phyloP scores from a whole-genome alignment of 768 basidiomycete species.

The Floccularia luteovirens region DNA sequence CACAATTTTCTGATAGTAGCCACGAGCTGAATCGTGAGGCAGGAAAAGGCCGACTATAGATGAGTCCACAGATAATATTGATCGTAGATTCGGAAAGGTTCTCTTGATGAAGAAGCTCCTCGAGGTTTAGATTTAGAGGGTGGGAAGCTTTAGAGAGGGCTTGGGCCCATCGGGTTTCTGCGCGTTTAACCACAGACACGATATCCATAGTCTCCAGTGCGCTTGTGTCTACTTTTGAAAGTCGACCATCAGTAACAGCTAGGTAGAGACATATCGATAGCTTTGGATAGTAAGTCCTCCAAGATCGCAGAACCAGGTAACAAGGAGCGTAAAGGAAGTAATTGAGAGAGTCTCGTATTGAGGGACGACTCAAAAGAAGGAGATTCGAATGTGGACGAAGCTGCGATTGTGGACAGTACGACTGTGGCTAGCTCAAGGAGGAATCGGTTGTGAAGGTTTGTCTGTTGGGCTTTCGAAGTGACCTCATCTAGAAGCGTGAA shows the following conservation, averaged over 20 bases:
- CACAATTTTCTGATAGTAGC: conserved; percentile 24
- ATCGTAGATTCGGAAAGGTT: conserved; percentile 36
- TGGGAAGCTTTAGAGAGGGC: conserved; percentile 11
- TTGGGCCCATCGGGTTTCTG: conserved; percentile 26
- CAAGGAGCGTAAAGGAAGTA: conserved; percentile 27
- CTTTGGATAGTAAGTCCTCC: conserved; percentile 39
- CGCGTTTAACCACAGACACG: conserved; percentile 12
- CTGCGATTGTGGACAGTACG: conserved; percentile 26
- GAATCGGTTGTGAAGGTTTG: conserved; percentile 3
- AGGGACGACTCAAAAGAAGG: conserved; percentile 19
- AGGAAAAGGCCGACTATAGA: conserved; percentile 30
- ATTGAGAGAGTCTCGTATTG: conserved; percentile 21
- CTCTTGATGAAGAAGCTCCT: conserved; percentile 30
- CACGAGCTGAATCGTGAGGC: conserved; percentile 24
- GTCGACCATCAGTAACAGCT: conserved; percentile 18
- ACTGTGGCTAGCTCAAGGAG: conserved; percentile 20
- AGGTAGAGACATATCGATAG: conserved; percentile 31
- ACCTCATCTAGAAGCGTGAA: conserved; percentile 36
- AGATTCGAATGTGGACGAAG: conserved; percentile 10
- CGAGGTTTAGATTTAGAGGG: conserved; percentile 18
- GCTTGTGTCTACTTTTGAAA: background rate
- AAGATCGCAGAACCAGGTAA: conserved; percentile 28
- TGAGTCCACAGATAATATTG: conserved; percentile 30
- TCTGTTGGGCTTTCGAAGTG: conserved; percentile 6
- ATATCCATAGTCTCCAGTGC: conserved; percentile 10